Base-by-base conservation (phyloP, 129 eudicot species). In the Smallanthus sonchifolius region DNA sequence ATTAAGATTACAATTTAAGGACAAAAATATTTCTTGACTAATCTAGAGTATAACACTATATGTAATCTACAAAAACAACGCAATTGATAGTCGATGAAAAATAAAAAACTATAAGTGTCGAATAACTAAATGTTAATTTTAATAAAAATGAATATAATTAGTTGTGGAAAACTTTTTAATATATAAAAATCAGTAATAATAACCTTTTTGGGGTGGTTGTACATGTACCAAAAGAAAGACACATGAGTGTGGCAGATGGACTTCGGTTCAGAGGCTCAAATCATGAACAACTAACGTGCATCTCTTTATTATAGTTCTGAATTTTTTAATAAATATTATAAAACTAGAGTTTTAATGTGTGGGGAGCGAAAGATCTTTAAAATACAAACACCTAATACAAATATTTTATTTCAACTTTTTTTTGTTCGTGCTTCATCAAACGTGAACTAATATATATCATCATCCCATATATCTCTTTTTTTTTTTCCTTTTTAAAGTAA, bases 281-380 rank as follows among this genome's bases (percentile, higher is more conserved):
- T 77, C 71, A 60, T 59, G 71, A 77, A 60, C 81, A 37, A n/a
- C 65, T 43, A 70, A 70, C 72, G 76, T 37, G 81, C 81, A 14
- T 70, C 69, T 60, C 81, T 61, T 69, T 70, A 37, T 61, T 39
- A 32, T 47, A 39, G 6, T 10, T 51, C 52, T 7, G 6, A 15
- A 7, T 10, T 34, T 40, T 7, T 49, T 8, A 70, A 49, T 14
- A 34, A 34, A 34, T 34, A 32, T 35, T 51, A 28, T 2, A 45
- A 17, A 20, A 38, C 30, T 24, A 19, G 20, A 65, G n/a, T 40
- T 36, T 3, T 16, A 65, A 11, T 38, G 13, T 11, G 32, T 55
- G 64, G 7, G n/a, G 38, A 28, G 7, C 28, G 28, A 10, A 28
- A 28, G n/a, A 57, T 24, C 64, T 10, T 57, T 57, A 24, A 4